Percentiles rank a stretch among this genome's conserved stretches.
phyloP scores from a whole-genome alignment of 345 rosid species.

The Luvunga scandens region DNA sequence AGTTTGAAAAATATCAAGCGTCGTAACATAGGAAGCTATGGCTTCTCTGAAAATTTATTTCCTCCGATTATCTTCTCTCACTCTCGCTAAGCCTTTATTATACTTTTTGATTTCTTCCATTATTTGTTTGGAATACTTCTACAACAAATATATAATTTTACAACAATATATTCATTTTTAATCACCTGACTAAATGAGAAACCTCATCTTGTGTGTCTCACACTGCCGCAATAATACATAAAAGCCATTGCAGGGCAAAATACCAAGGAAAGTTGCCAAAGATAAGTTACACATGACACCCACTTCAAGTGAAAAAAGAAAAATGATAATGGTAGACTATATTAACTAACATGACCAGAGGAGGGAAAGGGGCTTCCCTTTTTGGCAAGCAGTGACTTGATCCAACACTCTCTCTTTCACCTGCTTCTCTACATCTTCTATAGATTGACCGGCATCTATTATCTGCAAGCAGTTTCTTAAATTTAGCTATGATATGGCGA shows the following conservation, averaged over 20 bases:
- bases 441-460: conserved; percentile 51
- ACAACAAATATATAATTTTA: no score
- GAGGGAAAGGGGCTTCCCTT: conserved; percentile 40
- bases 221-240: background rate
- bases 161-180: no score
- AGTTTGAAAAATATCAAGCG: no score
- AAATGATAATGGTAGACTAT: background rate
- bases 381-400: conserved; percentile 32
- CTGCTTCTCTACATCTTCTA: conserved; percentile 59
- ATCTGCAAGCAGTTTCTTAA: conserved; percentile 35
- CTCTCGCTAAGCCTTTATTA: no score
- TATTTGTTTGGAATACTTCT: no score
- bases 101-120: no score
- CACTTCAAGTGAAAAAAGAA: background rate
- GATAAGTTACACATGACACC: no score
- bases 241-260: background rate
- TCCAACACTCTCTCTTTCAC: conserved; percentile 32
- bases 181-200: no score
- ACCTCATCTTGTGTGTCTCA: background rate
- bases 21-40: no score
- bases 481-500: background rate
- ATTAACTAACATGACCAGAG: conserved; percentile 31
- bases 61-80: no score
- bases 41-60: no score
- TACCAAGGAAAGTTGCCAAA: background rate